Conservation (phyloP, 2,329 filamentous ascomycete genomes). For the Aspergillus sp. region DNA sequence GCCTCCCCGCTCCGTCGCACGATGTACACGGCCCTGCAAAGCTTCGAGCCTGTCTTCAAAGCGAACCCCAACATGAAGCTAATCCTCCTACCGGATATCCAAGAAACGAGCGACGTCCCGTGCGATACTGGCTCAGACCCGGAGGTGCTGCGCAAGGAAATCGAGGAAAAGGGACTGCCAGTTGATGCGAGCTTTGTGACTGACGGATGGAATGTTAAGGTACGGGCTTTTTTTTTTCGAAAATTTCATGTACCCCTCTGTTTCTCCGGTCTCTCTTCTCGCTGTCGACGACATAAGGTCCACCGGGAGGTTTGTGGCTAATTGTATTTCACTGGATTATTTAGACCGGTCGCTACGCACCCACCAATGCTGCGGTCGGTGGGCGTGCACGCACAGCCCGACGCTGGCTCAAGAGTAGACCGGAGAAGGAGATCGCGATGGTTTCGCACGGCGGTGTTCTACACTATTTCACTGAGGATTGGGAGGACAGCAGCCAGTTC, state of each 20-base stretch:
- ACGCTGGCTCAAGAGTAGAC: slow-evolving; percentile 52
- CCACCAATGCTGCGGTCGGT: slow-evolving; percentile 54
- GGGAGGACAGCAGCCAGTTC: slow-evolving; percentile 58
- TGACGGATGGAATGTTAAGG: slow-evolving; percentile 73
- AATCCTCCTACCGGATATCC: slow-evolving; percentile 69
- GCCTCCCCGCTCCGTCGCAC: slow-evolving; percentile 80
- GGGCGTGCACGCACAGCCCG: slow-evolving; percentile 62
- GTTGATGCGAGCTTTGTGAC: slow-evolving; percentile 66
- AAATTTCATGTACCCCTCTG: neutral
- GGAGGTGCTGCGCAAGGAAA: slow-evolving; percentile 59
- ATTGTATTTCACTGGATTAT: neutral
- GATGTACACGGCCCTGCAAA: slow-evolving; percentile 71
- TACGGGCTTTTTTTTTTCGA: slow-evolving; percentile 12
- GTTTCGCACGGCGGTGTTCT: slow-evolving; percentile 82
- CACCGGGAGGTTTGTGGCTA: neutral
- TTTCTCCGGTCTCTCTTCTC: no score
- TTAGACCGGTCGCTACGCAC: slow-evolving; percentile 46
- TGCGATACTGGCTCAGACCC: slow-evolving; percentile 72
- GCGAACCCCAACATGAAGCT: slow-evolving; percentile 51
- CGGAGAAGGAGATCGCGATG: slow-evolving; percentile 68
- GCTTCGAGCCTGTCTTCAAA: slow-evolving; percentile 61
- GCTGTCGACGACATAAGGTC: no score
- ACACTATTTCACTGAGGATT: slow-evolving; percentile 84
- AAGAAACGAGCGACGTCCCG: slow-evolving; percentile 73
- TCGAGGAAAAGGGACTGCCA: slow-evolving; percentile 51